phyloP scores from a whole-genome alignment of 495 filamentous ascomycete species.

The Pseudoneurospora amorphoporcata region DNA sequence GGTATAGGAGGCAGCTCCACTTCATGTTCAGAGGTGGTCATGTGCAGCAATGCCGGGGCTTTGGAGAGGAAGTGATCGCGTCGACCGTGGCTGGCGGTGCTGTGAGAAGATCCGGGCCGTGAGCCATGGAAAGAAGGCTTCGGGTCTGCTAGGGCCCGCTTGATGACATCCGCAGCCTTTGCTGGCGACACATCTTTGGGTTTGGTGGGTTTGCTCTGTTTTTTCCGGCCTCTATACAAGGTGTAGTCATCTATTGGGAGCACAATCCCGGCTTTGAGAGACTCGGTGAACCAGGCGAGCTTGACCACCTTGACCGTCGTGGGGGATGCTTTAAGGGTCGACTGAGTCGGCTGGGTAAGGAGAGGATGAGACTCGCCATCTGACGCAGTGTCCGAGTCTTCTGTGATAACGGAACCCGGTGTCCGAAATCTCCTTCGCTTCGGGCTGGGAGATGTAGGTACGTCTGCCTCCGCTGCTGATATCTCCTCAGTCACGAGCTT shows the following conservation, averaged over 20 bases:
- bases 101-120: slow-evolving; percentile 10
- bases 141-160: slow-evolving; percentile 24
- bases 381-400: slow-evolving; percentile 30
- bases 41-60: slow-evolving; percentile 28
- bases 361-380: slow-evolving; percentile 14
- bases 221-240: slow-evolving; percentile 52
- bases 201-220: slow-evolving; percentile 6
- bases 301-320: slow-evolving; percentile 57
- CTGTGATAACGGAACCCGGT: slow-evolving; percentile 9
- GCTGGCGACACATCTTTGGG: slow-evolving; percentile 4
- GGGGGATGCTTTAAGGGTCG: background rate
- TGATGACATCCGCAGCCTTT: slow-evolving; percentile 18
- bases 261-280: slow-evolving; percentile 38
- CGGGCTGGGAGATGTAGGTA: slow-evolving; percentile 9
- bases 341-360: background rate
- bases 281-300: slow-evolving; percentile 64
- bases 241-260: slow-evolving; percentile 53
- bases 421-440: slow-evolving; percentile 28
- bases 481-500: slow-evolving; percentile 53
- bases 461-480: slow-evolving; percentile 1
- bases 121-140: background rate
- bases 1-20: slow-evolving; percentile 49
- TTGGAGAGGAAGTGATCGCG: slow-evolving; percentile 1
- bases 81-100: background rate
- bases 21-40: slow-evolving; percentile 68